Conservation (phyloP, 495 filamentous ascomycete species). For the Penicillium dipodomyicola region DNA sequence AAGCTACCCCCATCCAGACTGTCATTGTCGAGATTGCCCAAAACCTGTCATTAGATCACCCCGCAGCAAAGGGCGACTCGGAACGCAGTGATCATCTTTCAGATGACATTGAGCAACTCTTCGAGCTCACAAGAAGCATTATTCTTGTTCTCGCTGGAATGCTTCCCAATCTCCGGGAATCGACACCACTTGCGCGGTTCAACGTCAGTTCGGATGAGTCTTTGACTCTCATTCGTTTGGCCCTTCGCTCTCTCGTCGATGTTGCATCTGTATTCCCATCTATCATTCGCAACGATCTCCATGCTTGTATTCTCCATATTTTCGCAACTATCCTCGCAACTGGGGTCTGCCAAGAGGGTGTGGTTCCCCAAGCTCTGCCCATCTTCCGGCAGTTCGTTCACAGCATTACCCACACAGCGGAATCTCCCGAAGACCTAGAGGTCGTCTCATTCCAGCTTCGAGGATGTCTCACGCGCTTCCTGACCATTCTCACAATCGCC, state of each 20-base stretch:
- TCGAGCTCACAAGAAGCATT: slow-evolving; percentile 92
- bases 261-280: slow-evolving; percentile 92
- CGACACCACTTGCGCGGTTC: slow-evolving; percentile 64
- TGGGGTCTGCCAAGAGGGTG: slow-evolving; percentile 76
- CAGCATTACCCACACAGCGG: slow-evolving; percentile 56
- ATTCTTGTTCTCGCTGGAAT: slow-evolving; percentile 86
- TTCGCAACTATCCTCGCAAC: slow-evolving; percentile 91
- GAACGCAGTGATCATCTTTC: slow-evolving; percentile 71
- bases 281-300: slow-evolving; percentile 93
- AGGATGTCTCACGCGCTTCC: slow-evolving; percentile 73
- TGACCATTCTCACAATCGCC: slow-evolving; percentile 75
- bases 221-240: slow-evolving; percentile 70
- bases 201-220: slow-evolving; percentile 70
- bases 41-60: slow-evolving; percentile 84
- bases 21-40: slow-evolving; percentile 91
- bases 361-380: slow-evolving; percentile 86
- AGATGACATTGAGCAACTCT: slow-evolving; percentile 97
- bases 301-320: slow-evolving; percentile 95
- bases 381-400: slow-evolving; percentile 89
- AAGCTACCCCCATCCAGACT: slow-evolving; percentile 81
- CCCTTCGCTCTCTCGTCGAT: slow-evolving; percentile 85
- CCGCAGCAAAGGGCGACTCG: slow-evolving; percentile 73
- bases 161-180: slow-evolving; percentile 80
- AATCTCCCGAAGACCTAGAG: slow-evolving; percentile 31
- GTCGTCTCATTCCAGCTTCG: slow-evolving; percentile 56